Evolutionary conservation across 305 asterid species (phyloP), one percentile per base, ranked within the genome.

Genomic region (Solanum aculeatissimum): DNA sequence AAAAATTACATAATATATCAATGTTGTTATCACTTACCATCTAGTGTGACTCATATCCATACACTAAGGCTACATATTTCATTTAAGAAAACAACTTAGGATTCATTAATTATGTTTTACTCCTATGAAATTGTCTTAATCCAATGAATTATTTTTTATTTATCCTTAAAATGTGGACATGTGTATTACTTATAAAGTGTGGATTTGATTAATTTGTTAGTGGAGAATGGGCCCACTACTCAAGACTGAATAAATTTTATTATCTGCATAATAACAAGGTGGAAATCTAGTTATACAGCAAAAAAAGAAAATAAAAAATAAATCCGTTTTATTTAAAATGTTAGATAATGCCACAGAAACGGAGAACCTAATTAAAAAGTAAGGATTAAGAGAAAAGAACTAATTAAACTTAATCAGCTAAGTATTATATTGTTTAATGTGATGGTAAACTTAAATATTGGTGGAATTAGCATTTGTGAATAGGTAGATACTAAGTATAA

Each of bases 201-300:
- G 29, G 32, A 78, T 53, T 78, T 78, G 51, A 78, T 78, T 78
- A 51, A 3, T 51, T 77, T 53, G 82, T 29, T 51, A 53, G 82
- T 78, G 82, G 82, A 57, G 49, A 78, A 18, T 78, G 29, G 63
- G 29, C 32, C 11, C 82, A 77, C 16, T 29, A 77, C 16, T 29
- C 65, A 2, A 77, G 27, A 78, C 66, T 29, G 49, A 53, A 78
- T 78, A 78, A 78, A 78, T 18, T 53, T 78, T 78, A n/a, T 77
- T 77, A 77, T 77, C 82, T 77, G 29, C 82, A 35, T 29, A 78
- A 51, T 29, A 78, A 29, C 65, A 53, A 78, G 66, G 82, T 78
- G 82, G 85, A 80, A 79, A 70, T 77, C 71, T 27, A 58, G 60
- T 60, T 85, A 69, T 85, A 57, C 29, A 58, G 81, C 80, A 60